Conservation (phyloP, 140 eudicot genomes). For the Bidens hawaiensis region DNA sequence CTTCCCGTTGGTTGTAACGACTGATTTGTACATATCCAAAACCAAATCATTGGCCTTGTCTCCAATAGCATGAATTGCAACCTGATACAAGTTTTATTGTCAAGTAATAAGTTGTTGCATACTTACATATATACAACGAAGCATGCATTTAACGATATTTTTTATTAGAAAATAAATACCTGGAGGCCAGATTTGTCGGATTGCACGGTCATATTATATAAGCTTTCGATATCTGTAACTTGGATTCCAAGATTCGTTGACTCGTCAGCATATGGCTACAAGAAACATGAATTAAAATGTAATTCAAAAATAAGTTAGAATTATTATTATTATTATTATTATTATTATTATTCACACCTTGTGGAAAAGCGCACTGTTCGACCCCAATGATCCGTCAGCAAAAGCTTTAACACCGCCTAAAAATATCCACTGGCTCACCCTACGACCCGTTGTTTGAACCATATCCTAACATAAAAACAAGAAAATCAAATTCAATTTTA, state of each 20-base stretch:
- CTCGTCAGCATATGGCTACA: slow-evolving; percentile 81
- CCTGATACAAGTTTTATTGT: slow-evolving; percentile 33
- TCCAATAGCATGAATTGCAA: slow-evolving; percentile 86
- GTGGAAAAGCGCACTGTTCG: slow-evolving; percentile 86
- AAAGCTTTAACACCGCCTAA: slow-evolving; percentile 93
- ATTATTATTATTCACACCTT: slow-evolving; percentile 42
- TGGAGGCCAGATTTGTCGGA: slow-evolving; percentile 85
- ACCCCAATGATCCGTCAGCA: slow-evolving; percentile 94
- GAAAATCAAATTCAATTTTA: not conserved
- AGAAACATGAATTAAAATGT: not conserved
- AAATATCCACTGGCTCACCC: slow-evolving; percentile 72
- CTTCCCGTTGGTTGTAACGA: slow-evolving; percentile 48
- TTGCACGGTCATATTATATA: slow-evolving; percentile 60
- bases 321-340: no score
- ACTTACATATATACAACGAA: not conserved
- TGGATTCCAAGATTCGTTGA: slow-evolving; percentile 77
- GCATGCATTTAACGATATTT: not conserved
- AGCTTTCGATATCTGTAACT: slow-evolving; percentile 59
- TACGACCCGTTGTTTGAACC: slow-evolving; percentile 50
- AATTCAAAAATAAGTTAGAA: not conserved
- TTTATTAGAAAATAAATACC: no score
- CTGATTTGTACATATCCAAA: slow-evolving; percentile 68
- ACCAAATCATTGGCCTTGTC: slow-evolving; percentile 76
- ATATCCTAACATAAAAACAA: slow-evolving; percentile 42
- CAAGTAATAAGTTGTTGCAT: not conserved